Evolutionary conservation across 805 yeast genomes (phyloP), one percentile per base, ranked within the genome.

Genomic region (Starmerella scarabaei): DNA sequence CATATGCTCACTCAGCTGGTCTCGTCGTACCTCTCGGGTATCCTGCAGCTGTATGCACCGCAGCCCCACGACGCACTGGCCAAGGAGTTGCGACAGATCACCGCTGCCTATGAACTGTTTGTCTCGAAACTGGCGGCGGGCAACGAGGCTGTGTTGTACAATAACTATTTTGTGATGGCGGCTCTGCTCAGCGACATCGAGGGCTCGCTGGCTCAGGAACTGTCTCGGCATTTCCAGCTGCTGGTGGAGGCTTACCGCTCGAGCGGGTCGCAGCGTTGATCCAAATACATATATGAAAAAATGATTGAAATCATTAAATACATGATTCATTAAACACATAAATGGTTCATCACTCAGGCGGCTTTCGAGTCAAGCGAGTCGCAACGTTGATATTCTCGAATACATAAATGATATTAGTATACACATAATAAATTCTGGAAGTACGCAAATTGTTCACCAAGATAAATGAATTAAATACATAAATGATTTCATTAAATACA

Each of bases 21-120:
- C 59, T 77, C 93, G 1, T 75, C 72, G 38, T 71, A 80, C 41
- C 52, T 88, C 9, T 69, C 75, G 49, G 88, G 88, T 5, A 58
- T 91, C 21, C 62, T 86, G 39, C 74, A 75, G 31, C 62, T 88
- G 32, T 53, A 62, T 30, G 52, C 57, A 32, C 58, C 45, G 43
- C 57, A 46, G 43, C 62, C 51, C 46, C 48, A 57, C 3, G 96
- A 83, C 49, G 95, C 95, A 1, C 63, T 88, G 6, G 72, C 72
- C 31, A 74, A 70, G 46, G 75, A 85, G 1, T 67, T 88, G 5
- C 66, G 65, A 4, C 67, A 94, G 40, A 59, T 88, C 28, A 65
- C 88, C 40, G 76, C 74, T 51, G 94, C 82, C 47, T 86, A 75
- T 55, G 97, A 91, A 55, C 73, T 73, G 18, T 68, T 75, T 1